These are phyloP conservation scores for Nidula microcarpa DNA, from an alignment of 768 basidiomycete species.

Conservation along the genomic window DNA sequence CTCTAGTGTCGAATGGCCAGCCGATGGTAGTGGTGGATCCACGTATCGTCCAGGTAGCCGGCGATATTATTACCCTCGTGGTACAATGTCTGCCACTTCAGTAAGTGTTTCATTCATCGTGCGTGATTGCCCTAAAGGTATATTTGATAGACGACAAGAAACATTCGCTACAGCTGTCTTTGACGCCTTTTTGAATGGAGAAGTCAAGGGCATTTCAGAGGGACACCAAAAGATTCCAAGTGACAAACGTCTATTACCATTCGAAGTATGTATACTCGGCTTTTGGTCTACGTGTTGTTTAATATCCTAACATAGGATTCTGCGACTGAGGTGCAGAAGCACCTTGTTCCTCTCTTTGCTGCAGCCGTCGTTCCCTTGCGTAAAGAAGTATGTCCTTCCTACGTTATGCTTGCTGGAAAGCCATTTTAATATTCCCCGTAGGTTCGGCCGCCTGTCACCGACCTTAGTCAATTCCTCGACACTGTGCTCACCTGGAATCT, in stretches of 20 bases:
- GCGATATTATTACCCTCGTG: constrained; percentile 64
- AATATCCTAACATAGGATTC: constrained; percentile 29
- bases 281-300: constrained; percentile 3
- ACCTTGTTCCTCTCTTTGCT: constrained; percentile 64
- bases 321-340: constrained; percentile 48
- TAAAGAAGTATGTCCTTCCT: constrained; percentile 51
- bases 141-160: constrained; percentile 58
- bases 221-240: constrained; percentile 50
- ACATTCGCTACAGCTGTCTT: constrained; percentile 48
- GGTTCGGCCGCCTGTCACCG: constrained; percentile 49
- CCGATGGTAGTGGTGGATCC: constrained; percentile 33
- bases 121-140: not conserved
- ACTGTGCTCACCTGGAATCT: constrained; percentile 61
- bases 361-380: constrained; percentile 62
- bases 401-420: not conserved
- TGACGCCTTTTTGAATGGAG: constrained; percentile 52
- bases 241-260: constrained; percentile 39
- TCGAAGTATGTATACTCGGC: constrained; percentile 35
- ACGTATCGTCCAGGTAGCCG: constrained; percentile 59
- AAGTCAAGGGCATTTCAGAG: constrained; percentile 47
- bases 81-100: constrained; percentile 56
- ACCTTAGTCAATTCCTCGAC: constrained; percentile 49
- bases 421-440: constrained; percentile 18
- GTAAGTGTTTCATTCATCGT: constrained; percentile 45
- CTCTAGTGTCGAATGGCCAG: constrained; percentile 22